These are phyloP conservation scores for Spizellomyces punctatus DNA, from an alignment of 192 early-diverging fungal species.

Conservation along the genomic window DNA sequence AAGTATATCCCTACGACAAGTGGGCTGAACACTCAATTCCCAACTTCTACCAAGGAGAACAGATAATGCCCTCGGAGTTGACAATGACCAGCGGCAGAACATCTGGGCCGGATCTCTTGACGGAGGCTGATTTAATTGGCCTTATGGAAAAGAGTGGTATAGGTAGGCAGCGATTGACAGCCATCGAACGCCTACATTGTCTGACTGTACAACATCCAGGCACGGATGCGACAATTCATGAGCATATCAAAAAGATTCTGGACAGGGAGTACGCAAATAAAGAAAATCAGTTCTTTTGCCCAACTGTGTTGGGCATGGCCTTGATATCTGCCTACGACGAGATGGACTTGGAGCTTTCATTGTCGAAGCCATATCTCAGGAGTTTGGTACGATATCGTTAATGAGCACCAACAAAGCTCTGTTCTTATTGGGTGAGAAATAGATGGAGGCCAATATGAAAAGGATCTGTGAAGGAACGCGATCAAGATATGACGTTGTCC, in stretches of 20 bases:
- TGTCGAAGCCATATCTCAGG: slow-evolving; percentile 88
- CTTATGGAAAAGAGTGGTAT: slow-evolving; percentile 94
- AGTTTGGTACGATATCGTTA: slow-evolving; percentile 54
- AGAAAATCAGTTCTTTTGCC: slow-evolving; percentile 51
- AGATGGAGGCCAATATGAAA: slow-evolving; percentile 80
- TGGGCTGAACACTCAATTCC: slow-evolving; percentile 81
- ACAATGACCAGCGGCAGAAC: slow-evolving; percentile 72
- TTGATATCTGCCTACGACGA: slow-evolving; percentile 85
- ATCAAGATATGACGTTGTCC: slow-evolving; percentile 68
- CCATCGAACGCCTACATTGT: not conserved
- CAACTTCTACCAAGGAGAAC: slow-evolving; percentile 66
- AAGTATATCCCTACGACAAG: slow-evolving; percentile 89
- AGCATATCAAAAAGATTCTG: slow-evolving; percentile 93
- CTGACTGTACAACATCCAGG: slow-evolving; percentile 42
- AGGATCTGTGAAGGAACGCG: slow-evolving; percentile 70
- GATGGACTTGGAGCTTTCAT: slow-evolving; percentile 81
- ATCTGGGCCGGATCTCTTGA: slow-evolving; percentile 72
- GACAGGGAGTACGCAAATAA: slow-evolving; percentile 86
- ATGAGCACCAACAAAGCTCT: not conserved
- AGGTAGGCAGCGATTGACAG: slow-evolving; percentile 49
- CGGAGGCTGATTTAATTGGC: slow-evolving; percentile 83
- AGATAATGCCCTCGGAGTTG: slow-evolving; percentile 67
- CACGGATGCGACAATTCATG: slow-evolving; percentile 95
- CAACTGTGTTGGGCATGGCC: slow-evolving; percentile 84
- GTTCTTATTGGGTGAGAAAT: not conserved